Percentiles rank a stretch among this genome's conserved stretches.
Conservation (phyloP, 2,329 filamentous ascomycete genomes). For the Aurifilum marmelostoma region DNA sequence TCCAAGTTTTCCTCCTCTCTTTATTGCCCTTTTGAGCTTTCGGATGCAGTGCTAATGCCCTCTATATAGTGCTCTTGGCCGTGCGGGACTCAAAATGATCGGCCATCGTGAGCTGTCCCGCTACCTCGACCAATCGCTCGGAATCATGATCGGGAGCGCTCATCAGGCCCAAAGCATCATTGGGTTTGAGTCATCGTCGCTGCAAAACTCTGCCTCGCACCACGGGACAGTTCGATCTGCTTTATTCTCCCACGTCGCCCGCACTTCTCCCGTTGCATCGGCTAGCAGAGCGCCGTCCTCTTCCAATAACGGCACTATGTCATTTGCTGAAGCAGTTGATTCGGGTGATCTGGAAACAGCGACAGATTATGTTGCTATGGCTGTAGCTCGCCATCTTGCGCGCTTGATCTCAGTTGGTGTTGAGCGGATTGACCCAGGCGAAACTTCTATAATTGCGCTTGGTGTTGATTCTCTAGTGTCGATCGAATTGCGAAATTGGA, state of each 20-base stretch:
- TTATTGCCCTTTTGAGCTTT: too few species aligned
- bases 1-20: too few species aligned
- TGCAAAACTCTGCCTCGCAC: not conserved
- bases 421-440: slow-evolving; percentile 13
- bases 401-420: slow-evolving; percentile 24
- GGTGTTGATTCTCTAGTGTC: slow-evolving; percentile 53
- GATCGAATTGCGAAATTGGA: slow-evolving; percentile 55
- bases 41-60: too few species aligned
- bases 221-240: slow-evolving; percentile 10
- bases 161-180: slow-evolving; percentile 4
- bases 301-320: not conserved
- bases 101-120: not conserved
- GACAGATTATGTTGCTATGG: not conserved
- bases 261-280: not conserved
- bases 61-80: not conserved
- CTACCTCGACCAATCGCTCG: not conserved
- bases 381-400: slow-evolving; percentile 1
- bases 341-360: not conserved
- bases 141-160: not conserved
- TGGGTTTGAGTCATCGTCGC: slow-evolving; percentile 10
- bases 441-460: slow-evolving; percentile 27
- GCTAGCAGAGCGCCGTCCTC: too few species aligned
- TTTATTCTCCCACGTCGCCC: slow-evolving; percentile 5
- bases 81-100: not conserved
- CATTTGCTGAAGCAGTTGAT: not conserved